Evolutionary conservation across 192 early-diverging fungal species (phyloP).

Genomic region (Coemansia sp.): DNA sequence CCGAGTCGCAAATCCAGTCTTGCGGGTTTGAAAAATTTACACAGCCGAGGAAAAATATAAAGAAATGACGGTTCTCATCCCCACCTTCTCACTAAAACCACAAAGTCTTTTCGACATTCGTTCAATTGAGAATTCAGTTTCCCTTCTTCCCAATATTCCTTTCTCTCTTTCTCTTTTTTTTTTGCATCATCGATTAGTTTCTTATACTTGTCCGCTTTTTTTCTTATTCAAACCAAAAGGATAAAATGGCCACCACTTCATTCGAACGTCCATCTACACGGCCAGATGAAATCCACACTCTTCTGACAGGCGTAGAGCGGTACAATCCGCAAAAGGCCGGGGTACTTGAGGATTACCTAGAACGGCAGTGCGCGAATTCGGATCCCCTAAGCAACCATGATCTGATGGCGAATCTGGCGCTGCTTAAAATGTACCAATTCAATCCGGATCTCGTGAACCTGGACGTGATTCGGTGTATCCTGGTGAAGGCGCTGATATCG

Average conservation of each 20-base stretch:
- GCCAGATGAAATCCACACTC: constrained; percentile 72
- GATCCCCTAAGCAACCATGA: constrained; percentile 66
- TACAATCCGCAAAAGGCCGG: constrained; percentile 91
- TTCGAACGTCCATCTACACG: constrained; percentile 53
- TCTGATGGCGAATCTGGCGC: constrained; percentile 86
- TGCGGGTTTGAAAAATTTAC: constrained; percentile 3
- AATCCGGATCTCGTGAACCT: constrained; percentile 77
- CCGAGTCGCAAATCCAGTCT: constrained; percentile 1
- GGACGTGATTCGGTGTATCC: constrained; percentile 69
- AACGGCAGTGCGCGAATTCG: constrained; percentile 72
- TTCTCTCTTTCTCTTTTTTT: neutral
- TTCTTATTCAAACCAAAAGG: neutral
- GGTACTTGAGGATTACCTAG: constrained; percentile 81
- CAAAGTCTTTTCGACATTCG: neutral
- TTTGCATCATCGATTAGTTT: constrained; percentile 3
- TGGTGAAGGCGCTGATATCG: constrained; percentile 81
- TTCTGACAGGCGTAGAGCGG: constrained; percentile 79
- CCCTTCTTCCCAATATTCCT: constrained; percentile 1
- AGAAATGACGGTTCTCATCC: no score
- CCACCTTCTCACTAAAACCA: no score
- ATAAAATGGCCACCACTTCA: constrained; percentile 24
- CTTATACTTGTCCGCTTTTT: neutral
- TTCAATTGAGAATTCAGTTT: neutral
- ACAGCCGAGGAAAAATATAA: neutral
- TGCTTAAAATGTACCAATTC: constrained; percentile 95